phyloP scores from a whole-genome alignment of 176 grass and related monocot genomes.

The Oryza longistaminata region DNA sequence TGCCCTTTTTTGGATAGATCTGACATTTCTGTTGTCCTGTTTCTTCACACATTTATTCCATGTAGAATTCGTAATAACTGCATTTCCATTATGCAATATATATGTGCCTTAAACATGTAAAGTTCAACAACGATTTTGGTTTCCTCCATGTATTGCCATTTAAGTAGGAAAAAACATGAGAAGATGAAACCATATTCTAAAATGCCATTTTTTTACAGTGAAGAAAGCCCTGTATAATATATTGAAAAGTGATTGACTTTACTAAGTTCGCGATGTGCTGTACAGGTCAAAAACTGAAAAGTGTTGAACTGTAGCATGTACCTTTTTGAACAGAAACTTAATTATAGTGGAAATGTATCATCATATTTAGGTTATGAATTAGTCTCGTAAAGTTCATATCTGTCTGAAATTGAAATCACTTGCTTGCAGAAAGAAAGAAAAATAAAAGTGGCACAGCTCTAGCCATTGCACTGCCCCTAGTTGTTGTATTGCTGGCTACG shows the following conservation, averaged over 20 bases:
- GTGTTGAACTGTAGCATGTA: no score
- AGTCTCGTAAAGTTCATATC: background rate
- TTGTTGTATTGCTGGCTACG: slow-evolving; percentile 25
- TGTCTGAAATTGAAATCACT: slow-evolving; percentile 13
- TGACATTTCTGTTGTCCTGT: slow-evolving; percentile 1
- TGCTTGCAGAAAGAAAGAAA: slow-evolving; percentile 44
- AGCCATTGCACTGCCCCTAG: slow-evolving; percentile 49
- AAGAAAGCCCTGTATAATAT: background rate
- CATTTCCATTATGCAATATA: background rate
- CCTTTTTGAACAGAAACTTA: background rate
- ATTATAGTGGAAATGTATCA: background rate
- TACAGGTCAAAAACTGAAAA: no score
- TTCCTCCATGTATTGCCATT: background rate
- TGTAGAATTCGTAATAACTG: background rate
- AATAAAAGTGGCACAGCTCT: slow-evolving; percentile 23
- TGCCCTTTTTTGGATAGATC: background rate
- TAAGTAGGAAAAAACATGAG: background rate
- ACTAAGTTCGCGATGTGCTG: background rate
- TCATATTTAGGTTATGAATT: background rate
- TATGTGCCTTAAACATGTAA: background rate
- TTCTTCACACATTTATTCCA: background rate
- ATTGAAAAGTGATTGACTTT: background rate
- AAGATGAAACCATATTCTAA: background rate
- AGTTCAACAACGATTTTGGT: background rate
- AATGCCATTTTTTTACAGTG: background rate